Base-by-base conservation (phyloP, 116 monocot species). In the Dioscorea cayenensis region DNA sequence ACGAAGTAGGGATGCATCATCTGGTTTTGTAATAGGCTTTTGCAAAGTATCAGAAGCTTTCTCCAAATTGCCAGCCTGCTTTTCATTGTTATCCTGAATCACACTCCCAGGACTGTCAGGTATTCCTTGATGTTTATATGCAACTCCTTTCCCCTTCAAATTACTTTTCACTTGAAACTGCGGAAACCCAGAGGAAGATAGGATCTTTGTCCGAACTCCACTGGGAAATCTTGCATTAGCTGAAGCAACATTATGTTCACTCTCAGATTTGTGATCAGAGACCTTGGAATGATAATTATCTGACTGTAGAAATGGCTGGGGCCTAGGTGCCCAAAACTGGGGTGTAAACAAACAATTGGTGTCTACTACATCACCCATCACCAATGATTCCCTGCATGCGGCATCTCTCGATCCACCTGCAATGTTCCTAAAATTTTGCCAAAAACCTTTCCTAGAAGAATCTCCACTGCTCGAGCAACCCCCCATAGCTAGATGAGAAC, bases 71-170 rank as follows among this genome's bases (percentile, higher is more conserved):
- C 48, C 69, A 22, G 63, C 77, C 23, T 62, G 21, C 35, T 35
- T 83, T 73, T 71, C 60, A 68, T 50, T 69, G 63, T 58, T 52
- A 61, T 35, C 66, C n/a, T 64, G 71, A 14, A 64, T 27, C 7
- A 32, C 66, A 69, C 17, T 43, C 5, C 55, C 72, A 25, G 51
- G 76, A 13, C 11, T 43, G 68, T 77, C 67, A 64, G 63, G 20
- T 38, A 60, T 19, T 68, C 60, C 76, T 66, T 80, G 76, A 71
- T 78, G 80, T 75, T 60, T 75, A 58, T 73, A 72, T 37, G 73
- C 76, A 36, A 86, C 72, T 17, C 83, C 86, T 70, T 99, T 99
- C 49, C 86, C 91, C 66, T 91, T 89, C 71, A 85, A 77, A 10
- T 73, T 68, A 72, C 23, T 79, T 35, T 77, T 94, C 14, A 85